Percentiles rank a stretch among this genome's conserved stretches.
Evolutionary conservation across 176 grass and related monocot species (phyloP).

Genomic region (Oryza nivara): DNA sequence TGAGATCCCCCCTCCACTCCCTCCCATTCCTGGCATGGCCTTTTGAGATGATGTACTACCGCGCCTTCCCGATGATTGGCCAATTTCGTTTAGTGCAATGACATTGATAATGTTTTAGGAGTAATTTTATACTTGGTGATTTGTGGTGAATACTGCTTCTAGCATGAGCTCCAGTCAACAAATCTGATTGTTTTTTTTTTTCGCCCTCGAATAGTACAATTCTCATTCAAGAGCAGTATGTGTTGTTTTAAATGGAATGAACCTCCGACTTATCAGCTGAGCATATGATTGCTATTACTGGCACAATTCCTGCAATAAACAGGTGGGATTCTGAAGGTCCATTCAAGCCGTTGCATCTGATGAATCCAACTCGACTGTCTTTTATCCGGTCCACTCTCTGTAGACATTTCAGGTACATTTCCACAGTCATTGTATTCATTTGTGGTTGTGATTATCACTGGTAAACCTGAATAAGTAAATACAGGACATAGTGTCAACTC

Average conservation of each 20-base stretch:
- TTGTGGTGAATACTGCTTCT: not conserved
- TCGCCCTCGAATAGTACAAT: not conserved
- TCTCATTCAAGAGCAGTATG: not conserved
- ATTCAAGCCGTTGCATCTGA: conserved; percentile 93
- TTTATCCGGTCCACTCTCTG: conserved; percentile 87
- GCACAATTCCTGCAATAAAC: conserved; percentile 38
- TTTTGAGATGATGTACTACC: not conserved
- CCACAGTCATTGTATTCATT: not conserved
- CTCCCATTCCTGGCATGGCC: not conserved
- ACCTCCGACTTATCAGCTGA: not conserved
- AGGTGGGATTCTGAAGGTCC: conserved; percentile 94
- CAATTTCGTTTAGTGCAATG: not conserved
- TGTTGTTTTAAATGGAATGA: not conserved
- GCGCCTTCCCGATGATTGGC: not conserved
- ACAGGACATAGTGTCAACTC: not conserved
- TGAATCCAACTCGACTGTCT: conserved; percentile 85
- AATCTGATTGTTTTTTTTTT: not conserved
- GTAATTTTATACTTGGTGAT: not conserved
- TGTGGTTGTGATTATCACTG: not conserved
- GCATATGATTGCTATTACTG: not conserved
- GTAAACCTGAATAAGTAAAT: not conserved
- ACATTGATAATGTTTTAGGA: not conserved
- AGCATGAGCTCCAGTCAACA: no score
- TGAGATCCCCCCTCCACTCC: conserved; percentile 7
- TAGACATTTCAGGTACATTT: conserved; percentile 77